Evolutionary conservation across 306 rosid genomes (phyloP).

Genomic region (Mimosa bimucronata): DNA sequence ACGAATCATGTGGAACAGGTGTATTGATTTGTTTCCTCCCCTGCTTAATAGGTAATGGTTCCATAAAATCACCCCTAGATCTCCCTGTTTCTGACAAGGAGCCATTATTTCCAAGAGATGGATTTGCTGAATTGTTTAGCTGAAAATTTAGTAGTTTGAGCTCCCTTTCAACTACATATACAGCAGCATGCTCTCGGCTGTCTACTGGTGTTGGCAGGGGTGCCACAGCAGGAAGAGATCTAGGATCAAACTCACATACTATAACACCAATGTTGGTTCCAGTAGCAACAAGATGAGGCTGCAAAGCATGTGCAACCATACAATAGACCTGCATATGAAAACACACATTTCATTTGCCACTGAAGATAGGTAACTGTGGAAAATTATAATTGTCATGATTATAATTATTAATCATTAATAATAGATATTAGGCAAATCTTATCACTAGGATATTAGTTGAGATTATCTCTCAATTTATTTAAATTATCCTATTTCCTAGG

Average conservation of each 20-base stretch:
- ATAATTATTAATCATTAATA: no score
- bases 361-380: not conserved
- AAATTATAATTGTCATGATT: no score
- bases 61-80: conserved; percentile 75
- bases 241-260: conserved; percentile 91
- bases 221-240: conserved; percentile 97
- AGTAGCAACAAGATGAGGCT: conserved; percentile 97
- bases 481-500: no score
- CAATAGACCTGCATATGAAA: conserved; percentile 75
- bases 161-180: conserved; percentile 89
- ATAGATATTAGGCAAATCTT: no score
- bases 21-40: conserved; percentile 89
- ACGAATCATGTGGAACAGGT: conserved; percentile 97
- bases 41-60: conserved; percentile 91
- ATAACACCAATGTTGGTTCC: conserved; percentile 98
- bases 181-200: conserved; percentile 90
- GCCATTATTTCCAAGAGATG: conserved; percentile 91
- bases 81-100: conserved; percentile 88
- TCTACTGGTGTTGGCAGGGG: conserved; percentile 88
- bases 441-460: no score
- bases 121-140: conserved; percentile 87
- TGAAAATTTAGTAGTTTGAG: conserved; percentile 88
- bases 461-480: no score
- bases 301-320: conserved; percentile 92
- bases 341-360: conserved; percentile 6